A percentile compares a stretch with the other conserved stretches of the same genome.
Evolutionary conservation across 805 yeast genomes (phyloP).

Genomic region (Candida insectorum): DNA sequence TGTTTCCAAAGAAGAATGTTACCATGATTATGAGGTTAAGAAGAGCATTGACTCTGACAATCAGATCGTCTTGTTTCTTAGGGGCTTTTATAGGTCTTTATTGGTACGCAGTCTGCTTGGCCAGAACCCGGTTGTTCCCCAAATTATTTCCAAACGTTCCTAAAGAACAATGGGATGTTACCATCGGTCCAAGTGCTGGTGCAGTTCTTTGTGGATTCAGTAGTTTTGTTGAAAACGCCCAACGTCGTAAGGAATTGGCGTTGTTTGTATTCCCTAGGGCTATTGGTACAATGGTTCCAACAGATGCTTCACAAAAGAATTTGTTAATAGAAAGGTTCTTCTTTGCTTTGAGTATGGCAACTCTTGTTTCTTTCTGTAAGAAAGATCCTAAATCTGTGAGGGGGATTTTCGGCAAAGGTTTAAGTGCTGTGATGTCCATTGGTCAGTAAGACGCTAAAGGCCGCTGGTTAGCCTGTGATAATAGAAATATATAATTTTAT

Average conservation of each 20-base stretch:
- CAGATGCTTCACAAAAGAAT: constrained; percentile 21
- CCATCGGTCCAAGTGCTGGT: constrained; percentile 39
- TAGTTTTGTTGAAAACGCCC: constrained; percentile 35
- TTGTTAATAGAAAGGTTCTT: constrained; percentile 25
- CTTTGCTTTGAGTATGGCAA: constrained; percentile 34
- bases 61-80: constrained; percentile 42
- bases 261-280: constrained; percentile 44
- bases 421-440: constrained; percentile 14
- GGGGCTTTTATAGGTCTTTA: constrained; percentile 39
- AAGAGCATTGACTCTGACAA: constrained; percentile 23
- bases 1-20: constrained; percentile 18
- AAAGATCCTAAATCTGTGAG: constrained; percentile 27
- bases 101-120: constrained; percentile 49
- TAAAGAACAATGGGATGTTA: constrained; percentile 32
- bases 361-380: constrained; percentile 31
- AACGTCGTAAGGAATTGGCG: constrained; percentile 45
- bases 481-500: too few relatives aligned
- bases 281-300: constrained; percentile 29
- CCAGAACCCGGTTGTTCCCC: constrained; percentile 39
- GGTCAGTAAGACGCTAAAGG: too few relatives aligned
- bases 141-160: constrained; percentile 33
- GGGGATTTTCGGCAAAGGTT: constrained; percentile 37
- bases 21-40: constrained; percentile 14
- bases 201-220: constrained; percentile 41
- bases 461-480: too few relatives aligned